Base-by-base conservation (phyloP, 495 filamentous ascomycete species). In the Aspergillus hancockii region DNA sequence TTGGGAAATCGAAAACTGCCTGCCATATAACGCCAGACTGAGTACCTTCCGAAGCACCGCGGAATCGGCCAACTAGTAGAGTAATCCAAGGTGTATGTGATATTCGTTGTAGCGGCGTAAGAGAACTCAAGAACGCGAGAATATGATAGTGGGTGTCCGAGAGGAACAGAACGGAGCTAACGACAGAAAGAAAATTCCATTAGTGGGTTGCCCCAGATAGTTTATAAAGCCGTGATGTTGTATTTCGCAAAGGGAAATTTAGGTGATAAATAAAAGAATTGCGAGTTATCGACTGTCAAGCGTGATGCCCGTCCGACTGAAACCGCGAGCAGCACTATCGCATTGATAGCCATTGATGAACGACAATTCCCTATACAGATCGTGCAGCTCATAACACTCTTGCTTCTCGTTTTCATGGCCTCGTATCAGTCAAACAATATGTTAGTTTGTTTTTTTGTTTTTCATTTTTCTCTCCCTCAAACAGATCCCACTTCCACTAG, bases 341-440 rank as follows among this genome's bases (percentile, higher is more conserved):
- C 41, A 52, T 41, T 49, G 38, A 23, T 41, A 55, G 32, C 45
- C 53, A 56, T 28, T 43, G 41, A 52, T 46, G 34, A 54, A 30
- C 25, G 28, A 38, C 47, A 57, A 58, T 55, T 34, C 59, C 38
- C 55, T 59, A 59, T 45, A 62, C 70, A 71, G 57, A 64, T 71
- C 72, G 59, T 76, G 63, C 63, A 66, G 67, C 65, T 71, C 71
- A 61, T 78, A 70, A 73, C 64, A 60, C 65, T 73, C 67, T 66
- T 73, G 63, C 66, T 62, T 70, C 60, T 67, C 68, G 64, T 67
- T 72, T 70, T 67, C 65, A 64, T 71, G 57, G 63, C 60, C 54
- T 72, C 63, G 59, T 69, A 61, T 50, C 59, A 25, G 56, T 67
- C 60, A 55, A 64, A 60, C 30, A 49, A 36, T 45, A 46, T 41